These are phyloP conservation scores for Nevesoporus exiguus DNA, from an alignment of 768 basidiomycete species.

Conservation along the genomic window DNA sequence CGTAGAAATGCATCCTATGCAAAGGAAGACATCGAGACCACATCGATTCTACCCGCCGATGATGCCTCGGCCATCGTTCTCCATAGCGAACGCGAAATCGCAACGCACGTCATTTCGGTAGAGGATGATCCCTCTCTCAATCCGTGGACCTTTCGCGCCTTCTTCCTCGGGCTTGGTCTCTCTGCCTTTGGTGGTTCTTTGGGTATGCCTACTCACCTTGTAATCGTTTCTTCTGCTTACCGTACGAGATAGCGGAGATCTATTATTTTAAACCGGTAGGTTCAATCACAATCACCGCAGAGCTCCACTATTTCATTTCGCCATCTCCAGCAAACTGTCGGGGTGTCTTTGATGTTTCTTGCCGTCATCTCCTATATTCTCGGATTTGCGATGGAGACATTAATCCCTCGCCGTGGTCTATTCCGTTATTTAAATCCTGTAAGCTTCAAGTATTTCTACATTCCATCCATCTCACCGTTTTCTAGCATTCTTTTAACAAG, in stretches of 20 bases:
- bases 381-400: slow-evolving; percentile 43
- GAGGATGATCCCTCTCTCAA: slow-evolving; percentile 1
- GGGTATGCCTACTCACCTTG: slow-evolving; percentile 27
- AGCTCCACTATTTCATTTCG: neutral
- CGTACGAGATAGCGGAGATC: slow-evolving; percentile 43
- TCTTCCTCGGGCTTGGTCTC: slow-evolving; percentile 54
- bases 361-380: slow-evolving; percentile 50
- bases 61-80: neutral
- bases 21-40: neutral
- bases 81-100: neutral
- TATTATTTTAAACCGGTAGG: slow-evolving; percentile 58
- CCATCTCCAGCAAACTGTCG: slow-evolving; percentile 43
- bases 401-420: slow-evolving; percentile 43
- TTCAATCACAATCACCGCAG: neutral
- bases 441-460: neutral
- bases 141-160: slow-evolving; percentile 28
- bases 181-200: slow-evolving; percentile 50
- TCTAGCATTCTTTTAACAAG: slow-evolving; percentile 55
- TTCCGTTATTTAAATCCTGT: slow-evolving; percentile 52
- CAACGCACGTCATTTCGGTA: neutral
- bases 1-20: neutral
- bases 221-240: neutral
- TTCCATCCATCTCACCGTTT: neutral
- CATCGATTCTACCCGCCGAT: no score
- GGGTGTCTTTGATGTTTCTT: slow-evolving; percentile 52